Base-by-base conservation (phyloP, 495 filamentous ascomycete genomes). In the Monascus purpureus region DNA sequence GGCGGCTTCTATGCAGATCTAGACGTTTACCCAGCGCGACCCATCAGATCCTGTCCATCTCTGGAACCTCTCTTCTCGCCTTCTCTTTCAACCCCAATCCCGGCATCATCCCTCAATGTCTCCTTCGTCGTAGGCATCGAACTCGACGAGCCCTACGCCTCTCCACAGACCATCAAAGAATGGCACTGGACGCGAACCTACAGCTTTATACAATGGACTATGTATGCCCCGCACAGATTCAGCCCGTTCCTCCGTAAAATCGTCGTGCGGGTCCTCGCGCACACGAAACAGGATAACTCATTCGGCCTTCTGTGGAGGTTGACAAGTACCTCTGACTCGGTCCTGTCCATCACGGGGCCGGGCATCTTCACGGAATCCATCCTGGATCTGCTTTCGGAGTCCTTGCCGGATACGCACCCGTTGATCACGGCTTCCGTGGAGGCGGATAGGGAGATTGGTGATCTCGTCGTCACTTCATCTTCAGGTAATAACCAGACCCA, bases 1-100 rank as follows among this genome's bases (percentile, higher is more conserved):
- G 68, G 68, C 8, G 68, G 68, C 13, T 65, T 63, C 29, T 72
- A 70, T 37, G 59, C 54, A 1, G 68, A 72, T 35, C 49, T 62
- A 13, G 66, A 69, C 35, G 46, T 61, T 25, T 50, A 39, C 24
- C 57, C 57, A 1, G 44, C 41, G 0, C 42, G 33, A 17, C 28
- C 47, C 2, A 59, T 59, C 36, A 54, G 45, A 16, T 16, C 30
- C 11, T 61, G 57, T 25, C 51, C 53, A 6, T 40, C 50, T 4
- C 27, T 59, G 17, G 9, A 47, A 1, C 43, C 49, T 0, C 6
- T 53, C n/a, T 49, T 51, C 16, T 4, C 28, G 4, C 12, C n/a
- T 7, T 7, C 12, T 7, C 8, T 4, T n/a, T 48, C 49, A 14
- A 6, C 27, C 13, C 16, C 14, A 8, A 11, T 13, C 2, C 2